Conservation (phyloP, 2,329 filamentous ascomycete species). For the Peltaster fructicola region DNA sequence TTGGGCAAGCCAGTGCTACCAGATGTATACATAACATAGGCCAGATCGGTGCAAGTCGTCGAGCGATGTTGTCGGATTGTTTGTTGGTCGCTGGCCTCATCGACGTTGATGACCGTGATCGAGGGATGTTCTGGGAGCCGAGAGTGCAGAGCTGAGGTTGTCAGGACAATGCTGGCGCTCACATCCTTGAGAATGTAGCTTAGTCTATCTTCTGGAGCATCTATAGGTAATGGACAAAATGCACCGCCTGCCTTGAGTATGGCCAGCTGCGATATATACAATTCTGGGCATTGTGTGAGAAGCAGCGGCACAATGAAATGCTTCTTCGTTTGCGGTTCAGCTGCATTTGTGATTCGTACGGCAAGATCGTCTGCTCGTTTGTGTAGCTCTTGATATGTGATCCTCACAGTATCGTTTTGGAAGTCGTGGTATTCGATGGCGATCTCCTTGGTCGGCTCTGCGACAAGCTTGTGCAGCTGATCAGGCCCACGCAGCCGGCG, state of each 20-base stretch:
- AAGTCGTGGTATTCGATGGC: conserved; percentile 48
- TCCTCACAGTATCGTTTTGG: conserved; percentile 26
- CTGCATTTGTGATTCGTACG: conserved; percentile 8
- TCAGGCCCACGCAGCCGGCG: conserved; percentile 33
- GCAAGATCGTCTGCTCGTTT: conserved; percentile 39
- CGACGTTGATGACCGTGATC: conserved; percentile 25
- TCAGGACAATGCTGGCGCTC: conserved; percentile 49
- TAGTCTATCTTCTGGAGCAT: conserved; percentile 59
- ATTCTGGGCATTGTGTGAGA: conserved; percentile 54
- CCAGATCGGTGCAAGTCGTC: conserved; percentile 30
- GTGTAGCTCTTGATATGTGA: conserved; percentile 50
- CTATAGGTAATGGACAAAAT: conserved; percentile 69
- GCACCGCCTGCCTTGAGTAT: conserved; percentile 67
- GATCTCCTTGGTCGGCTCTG: conserved; percentile 18
- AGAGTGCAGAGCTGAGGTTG: conserved; percentile 31
- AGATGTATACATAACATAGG: conserved; percentile 89
- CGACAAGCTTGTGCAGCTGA: conserved; percentile 47
- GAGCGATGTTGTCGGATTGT: conserved; percentile 4
- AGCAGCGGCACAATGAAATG: conserved; percentile 52
- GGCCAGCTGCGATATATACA: conserved; percentile 64
- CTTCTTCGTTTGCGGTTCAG: no score
- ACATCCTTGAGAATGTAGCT: conserved; percentile 70
- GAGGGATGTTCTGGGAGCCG: conserved; percentile 20
- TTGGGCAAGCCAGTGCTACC: conserved; percentile 81
- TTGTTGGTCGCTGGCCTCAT: conserved; percentile 12